Base-by-base conservation (phyloP, 2,329 filamentous ascomycete genomes). In the Aspergillus texensis region DNA sequence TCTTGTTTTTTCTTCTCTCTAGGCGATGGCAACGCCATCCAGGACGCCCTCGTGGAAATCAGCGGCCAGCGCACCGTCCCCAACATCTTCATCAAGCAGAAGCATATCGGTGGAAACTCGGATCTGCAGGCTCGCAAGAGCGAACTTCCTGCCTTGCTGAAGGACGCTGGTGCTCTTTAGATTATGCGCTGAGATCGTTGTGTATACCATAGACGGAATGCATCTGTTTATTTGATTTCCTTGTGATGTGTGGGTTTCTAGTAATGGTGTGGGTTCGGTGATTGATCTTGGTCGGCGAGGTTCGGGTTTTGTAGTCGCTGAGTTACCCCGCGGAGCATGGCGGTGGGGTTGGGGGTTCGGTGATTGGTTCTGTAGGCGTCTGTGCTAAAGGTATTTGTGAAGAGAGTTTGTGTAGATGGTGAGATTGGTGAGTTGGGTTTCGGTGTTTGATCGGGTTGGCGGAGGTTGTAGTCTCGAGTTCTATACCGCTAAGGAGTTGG, bases 31-130 rank as follows among this genome's bases (percentile, higher is more conserved):
- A 78, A 82, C 69, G 93, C 84, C 14, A 88, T 99, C 74, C 95
- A 99, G 84, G 84, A 88, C 68, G 93, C 93, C 30, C 91, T 99
- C 65, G 79, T 87, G 70, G 86, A 94, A 68, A 87, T 98, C 73
- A 92, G 89, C 62, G 85, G 86, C 78, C 95, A 99, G 85, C 85
- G 89, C 74, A 94, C 92, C 73, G 95, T 99, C 6, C 95, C 95
- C 73, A 98, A 98, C 84, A 91, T 97, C 83, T 98, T 91, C 85
- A 98, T 99, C 81, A 83, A 82, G 72, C 83, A 93, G 83, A 83
- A 96, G 84, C 94, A 97, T 82, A 96, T 99, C 78, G 95, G 95
- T 67, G 95, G 95, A 71, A 98, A 98, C 87, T 96, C 93, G 28
- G 94, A 95, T 72, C 79, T 96, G 68, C 90, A 94, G 81, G 84